Evolutionary conservation across 768 basidiomycete genomes (phyloP), one percentile per base, ranked within the genome.

Genomic region (Podaxis sp.): DNA sequence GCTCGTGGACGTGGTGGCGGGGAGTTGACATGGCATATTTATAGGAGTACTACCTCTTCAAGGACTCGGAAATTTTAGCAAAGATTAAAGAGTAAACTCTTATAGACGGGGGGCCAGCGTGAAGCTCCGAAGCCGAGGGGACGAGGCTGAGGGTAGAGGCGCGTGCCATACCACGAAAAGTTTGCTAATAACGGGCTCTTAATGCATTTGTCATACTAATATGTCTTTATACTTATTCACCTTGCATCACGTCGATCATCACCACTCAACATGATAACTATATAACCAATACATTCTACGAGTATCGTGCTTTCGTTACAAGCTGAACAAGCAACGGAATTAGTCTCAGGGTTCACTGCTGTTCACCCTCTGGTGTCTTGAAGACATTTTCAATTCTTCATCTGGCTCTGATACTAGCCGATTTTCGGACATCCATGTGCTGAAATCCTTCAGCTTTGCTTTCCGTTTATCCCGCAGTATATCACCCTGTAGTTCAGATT

Each of bases 41-140:
- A 6, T 67, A 98, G 95, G 96, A 99, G 71, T 99, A 90, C 76
- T 90, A 83, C 80, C 77, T 99, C 61, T 98, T 95, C 88, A 91
- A 88, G 77, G 96, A 98, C 76, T 74, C 85, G 25, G 95, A 98
- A 70, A 97, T 99, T 71, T 83, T 98, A 56, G 96, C 96, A 61
- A 97, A 95, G 81, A 94, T 98, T 69, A 83, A 89, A 73, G 95
- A 97, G 80, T 97, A 82, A 76, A 73, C 59, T 59, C 5, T 46
- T 16, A 32, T 55, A 42, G 37, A 60, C 21, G 25, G 55, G 7
- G 55, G 32, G 50, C 23, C 5, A 28, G 35, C 28, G 4, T 6
- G 37, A 38, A 36, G 58, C 28, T 42, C n/a, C 18, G 55, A 56
- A 10, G 38, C 23, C 25, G 14, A 42, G 38, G 18, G 23, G 21